These are phyloP conservation scores for Diaporthe ilicicola DNA, from an alignment of 2,329 filamentous ascomycete species.

Conservation along the genomic window DNA sequence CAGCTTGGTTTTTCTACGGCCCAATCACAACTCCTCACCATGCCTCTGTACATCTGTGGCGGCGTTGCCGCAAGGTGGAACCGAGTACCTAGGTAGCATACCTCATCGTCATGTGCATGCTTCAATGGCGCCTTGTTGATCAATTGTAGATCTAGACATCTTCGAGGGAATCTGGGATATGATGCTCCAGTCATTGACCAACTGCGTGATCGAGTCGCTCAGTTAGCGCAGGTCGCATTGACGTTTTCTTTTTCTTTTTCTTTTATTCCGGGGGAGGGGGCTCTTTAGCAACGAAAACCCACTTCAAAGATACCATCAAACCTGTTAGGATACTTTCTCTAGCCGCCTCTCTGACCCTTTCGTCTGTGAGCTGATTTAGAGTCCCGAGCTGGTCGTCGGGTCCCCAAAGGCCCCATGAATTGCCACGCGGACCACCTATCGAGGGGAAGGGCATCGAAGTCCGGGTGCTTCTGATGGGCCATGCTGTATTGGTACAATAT, in stretches of 20 bases:
- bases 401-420: background rate
- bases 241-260: too few species aligned
- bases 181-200: background rate
- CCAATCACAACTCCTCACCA: constrained; percentile 1
- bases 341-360: background rate
- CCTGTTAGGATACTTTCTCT: background rate
- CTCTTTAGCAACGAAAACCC: background rate
- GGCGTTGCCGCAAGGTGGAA: too few species aligned
- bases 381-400: too few species aligned
- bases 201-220: background rate
- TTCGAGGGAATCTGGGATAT: background rate
- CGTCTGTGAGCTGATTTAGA: background rate
- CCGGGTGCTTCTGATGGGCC: background rate
- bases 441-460: background rate
- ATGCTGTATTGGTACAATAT: background rate
- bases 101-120: background rate
- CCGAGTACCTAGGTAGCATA: background rate
- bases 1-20: background rate
- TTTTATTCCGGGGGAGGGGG: too few species aligned
- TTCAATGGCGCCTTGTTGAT: background rate
- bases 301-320: background rate
- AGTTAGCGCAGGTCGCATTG: background rate
- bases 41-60: background rate
- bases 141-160: background rate
- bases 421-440: background rate